phyloP scores from a whole-genome alignment of 2,329 filamentous ascomycete genomes.

The Microdochium paspali region DNA sequence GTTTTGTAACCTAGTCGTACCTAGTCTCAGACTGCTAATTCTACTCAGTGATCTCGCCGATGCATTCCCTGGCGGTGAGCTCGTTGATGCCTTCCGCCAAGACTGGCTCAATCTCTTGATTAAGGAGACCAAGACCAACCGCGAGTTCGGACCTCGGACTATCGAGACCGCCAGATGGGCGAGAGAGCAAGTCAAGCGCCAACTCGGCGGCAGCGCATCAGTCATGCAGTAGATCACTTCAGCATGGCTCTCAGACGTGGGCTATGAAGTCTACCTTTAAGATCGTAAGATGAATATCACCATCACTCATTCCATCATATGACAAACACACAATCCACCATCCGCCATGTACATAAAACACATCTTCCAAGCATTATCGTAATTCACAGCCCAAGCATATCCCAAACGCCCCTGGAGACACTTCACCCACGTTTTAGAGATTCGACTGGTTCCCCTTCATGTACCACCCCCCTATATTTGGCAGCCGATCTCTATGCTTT shows the following conservation, averaged over 20 bases:
- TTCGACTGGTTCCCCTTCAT: neutral
- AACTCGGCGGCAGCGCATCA: conserved; percentile 47
- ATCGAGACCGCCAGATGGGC: conserved; percentile 96
- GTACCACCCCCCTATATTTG: conserved; percentile 1
- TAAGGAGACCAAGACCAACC: conserved; percentile 83
- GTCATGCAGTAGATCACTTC: conserved; percentile 35
- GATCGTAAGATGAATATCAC: neutral
- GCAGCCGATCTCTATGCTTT: neutral
- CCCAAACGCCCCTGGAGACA: neutral
- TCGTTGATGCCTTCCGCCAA: conserved; percentile 73
- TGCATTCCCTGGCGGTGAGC: conserved; percentile 83
- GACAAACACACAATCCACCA: neutral
- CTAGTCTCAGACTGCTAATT: conserved; percentile 22
- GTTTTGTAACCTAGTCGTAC: conserved; percentile 2
- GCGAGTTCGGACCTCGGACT: conserved; percentile 76
- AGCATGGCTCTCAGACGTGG: neutral
- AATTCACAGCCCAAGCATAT: neutral
- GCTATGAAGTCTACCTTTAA: no score
- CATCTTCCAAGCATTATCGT: neutral
- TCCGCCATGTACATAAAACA: neutral
- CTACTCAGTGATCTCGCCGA: conserved; percentile 75
- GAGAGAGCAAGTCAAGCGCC: conserved; percentile 92
- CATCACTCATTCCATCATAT: neutral
- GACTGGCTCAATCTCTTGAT: conserved; percentile 88
- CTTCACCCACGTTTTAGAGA: neutral